Evolutionary conservation across 2,329 filamentous ascomycete genomes (phyloP), one percentile per base, ranked within the genome.

Genomic region (Hypoxylon rubiginosum): DNA sequence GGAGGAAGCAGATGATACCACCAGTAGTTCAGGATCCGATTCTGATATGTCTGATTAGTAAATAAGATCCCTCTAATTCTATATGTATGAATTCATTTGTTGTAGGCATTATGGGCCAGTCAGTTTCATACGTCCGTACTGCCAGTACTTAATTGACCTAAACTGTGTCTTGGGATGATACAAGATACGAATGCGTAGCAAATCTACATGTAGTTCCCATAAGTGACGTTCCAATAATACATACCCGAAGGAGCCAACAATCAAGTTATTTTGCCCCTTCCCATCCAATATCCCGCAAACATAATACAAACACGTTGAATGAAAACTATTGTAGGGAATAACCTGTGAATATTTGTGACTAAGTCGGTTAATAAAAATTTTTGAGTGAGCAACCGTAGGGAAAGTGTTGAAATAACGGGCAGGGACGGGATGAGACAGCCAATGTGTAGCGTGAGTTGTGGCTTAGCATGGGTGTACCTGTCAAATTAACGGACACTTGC

Each of bases 11-110:
- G 72, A 74, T 49, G 79, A 81, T 65, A 74, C 74, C 11, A 82
- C 81, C 11, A 83, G 82, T 57, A 84, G 82, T 52, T 83, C 82
- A 49, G 74, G 72, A 26, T 76, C 74, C 28, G 74, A 76, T 28
- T 71, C 66, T n/a, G 70, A 64, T 15, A 13, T 58, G 53, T n/a
- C 17, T 49, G 51, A 17, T 32, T 63, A 64, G 60, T 57, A 58
- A 41, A 30, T 36, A 41, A 41, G 41, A 19, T 39, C 10, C 30
- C 19, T 21, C 15, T 17, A 36, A 34, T 52, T 24, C 11, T 10
- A 36, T 34, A 0, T 55, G 15, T 56, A 19, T 11, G 19, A 13
- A 48, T n/a, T 30, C 28, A 17, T 39, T n/a, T 4, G 15, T 9
- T 51, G 28, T 32, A 26, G 36, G 8, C 4, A 17, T 43, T 19